Percentiles rank a stretch among this genome's conserved stretches.
Conservation (phyloP, 2,329 filamentous ascomycete genomes). For the Hypoxylon sp. region DNA sequence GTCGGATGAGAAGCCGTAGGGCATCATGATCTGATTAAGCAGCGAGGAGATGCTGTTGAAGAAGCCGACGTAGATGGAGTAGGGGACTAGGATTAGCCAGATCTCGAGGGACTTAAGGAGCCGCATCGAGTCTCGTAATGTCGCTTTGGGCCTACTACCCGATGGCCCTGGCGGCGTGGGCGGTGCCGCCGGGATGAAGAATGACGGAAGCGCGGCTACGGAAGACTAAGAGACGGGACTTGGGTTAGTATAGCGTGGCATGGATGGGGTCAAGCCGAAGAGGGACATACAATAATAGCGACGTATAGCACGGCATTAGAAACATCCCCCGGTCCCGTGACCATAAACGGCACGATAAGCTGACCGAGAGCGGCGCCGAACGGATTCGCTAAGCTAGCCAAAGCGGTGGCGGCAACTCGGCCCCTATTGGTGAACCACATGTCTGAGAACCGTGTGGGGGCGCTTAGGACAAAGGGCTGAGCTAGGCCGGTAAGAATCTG, state of each 20-base stretch:
- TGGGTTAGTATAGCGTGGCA: slow-evolving; percentile 2
- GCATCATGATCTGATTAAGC: slow-evolving; percentile 89
- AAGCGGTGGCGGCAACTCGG: slow-evolving; percentile 87
- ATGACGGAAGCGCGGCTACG: slow-evolving; percentile 78
- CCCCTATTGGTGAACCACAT: slow-evolving; percentile 92
- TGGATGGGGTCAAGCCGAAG: not conserved
- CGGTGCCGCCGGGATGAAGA: slow-evolving; percentile 83
- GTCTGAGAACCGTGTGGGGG: slow-evolving; percentile 92
- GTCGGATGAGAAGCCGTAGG: slow-evolving; percentile 86
- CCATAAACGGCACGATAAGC: slow-evolving; percentile 86
- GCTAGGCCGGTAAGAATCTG: slow-evolving; percentile 91
- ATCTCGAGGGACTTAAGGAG: slow-evolving; percentile 78
- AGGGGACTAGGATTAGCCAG: slow-evolving; percentile 86
- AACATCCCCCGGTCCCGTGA: slow-evolving; percentile 73
- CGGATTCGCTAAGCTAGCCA: slow-evolving; percentile 89
- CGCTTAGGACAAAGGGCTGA: slow-evolving; percentile 92
- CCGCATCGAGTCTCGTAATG: slow-evolving; percentile 65
- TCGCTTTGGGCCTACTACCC: slow-evolving; percentile 70
- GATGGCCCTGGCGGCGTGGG: slow-evolving; percentile 84
- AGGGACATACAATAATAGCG: slow-evolving; percentile 78
- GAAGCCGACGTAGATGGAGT: slow-evolving; percentile 86
- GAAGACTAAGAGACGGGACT: slow-evolving; percentile 53
- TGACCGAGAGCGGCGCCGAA: slow-evolving; percentile 91
- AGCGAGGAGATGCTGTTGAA: slow-evolving; percentile 94
- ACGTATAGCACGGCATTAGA: slow-evolving; percentile 89